Percentiles rank a stretch among this genome's conserved stretches.
phyloP scores from a whole-genome alignment of 1,284 basidiomycete genomes.

The Ganoderma meredithae region DNA sequence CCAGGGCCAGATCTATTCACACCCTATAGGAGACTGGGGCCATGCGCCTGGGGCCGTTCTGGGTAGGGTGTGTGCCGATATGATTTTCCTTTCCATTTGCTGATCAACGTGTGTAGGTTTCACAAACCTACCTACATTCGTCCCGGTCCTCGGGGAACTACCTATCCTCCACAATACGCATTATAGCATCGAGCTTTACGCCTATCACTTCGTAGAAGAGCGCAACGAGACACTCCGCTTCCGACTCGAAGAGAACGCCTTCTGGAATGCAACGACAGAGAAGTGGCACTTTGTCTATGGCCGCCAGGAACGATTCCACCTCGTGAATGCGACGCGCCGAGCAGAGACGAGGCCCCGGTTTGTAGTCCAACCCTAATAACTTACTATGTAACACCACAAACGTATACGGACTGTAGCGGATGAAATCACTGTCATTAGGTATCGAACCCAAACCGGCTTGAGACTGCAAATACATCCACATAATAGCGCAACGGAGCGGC shows the following conservation, averaged over 20 bases:
- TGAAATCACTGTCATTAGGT: conserved; percentile 1
- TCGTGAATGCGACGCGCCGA: conserved; percentile 44
- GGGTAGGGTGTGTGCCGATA: conserved; percentile 41
- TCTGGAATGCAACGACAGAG: conserved; percentile 49
- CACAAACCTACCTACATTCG: conserved; percentile 53
- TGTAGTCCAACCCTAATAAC: conserved; percentile 26
- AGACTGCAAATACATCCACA: background rate
- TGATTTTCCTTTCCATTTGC: background rate
- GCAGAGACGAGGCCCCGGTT: conserved; percentile 7
- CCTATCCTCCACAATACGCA: conserved; percentile 53
- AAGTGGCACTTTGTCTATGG: conserved; percentile 59
- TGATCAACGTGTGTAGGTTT: conserved; percentile 45
- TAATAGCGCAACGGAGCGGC: background rate
- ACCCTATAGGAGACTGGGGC: conserved; percentile 66
- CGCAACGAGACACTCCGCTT: conserved; percentile 55
- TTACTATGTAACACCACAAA: conserved; percentile 12
- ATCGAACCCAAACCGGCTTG: background rate
- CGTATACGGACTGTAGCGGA: conserved; percentile 8
- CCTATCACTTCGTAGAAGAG: conserved; percentile 56
- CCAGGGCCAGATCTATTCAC: conserved; percentile 57
- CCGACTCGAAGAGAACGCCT: conserved; percentile 57
- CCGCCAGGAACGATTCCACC: conserved; percentile 54
- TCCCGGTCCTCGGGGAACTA: conserved; percentile 54
- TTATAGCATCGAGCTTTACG: conserved; percentile 61
- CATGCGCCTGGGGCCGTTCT: conserved; percentile 61